Evolutionary conservation across 176 grass and related monocot species (phyloP), one percentile per base, ranked within the genome.

Genomic region (Raddia distichophylla): DNA sequence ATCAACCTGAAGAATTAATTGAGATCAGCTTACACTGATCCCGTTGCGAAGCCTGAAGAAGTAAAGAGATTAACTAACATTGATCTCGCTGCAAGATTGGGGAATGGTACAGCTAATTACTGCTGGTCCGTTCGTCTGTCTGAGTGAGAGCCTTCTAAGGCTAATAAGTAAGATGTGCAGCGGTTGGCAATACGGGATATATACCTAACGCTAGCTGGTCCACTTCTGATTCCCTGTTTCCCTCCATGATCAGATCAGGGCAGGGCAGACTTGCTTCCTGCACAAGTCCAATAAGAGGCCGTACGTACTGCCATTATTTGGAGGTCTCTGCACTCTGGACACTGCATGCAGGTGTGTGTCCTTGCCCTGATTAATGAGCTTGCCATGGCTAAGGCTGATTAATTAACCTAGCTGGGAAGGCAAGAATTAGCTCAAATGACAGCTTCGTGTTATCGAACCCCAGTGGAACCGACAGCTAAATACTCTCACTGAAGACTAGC

Each of bases 381-480:
- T 6, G 4, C 59, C 56, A 40, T 20, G 10, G 19, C 27, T 27
- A 27, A 27, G 27, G 27, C 27, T 27, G 18, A 10, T 10, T 33
- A 11, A 10, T 11, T 33, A 20, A 32, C 5, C 60, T 61, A 61
- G 10, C 47, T 53, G 61, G 10, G 32, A 79, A 66, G 76, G 61
- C 76, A 79, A 17, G 16, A 20, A 53, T 42, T 79, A 53, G 75
- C 50, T 78, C 45, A 78, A 78, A 37, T 11, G 20, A 12, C 20
- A 32, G 22, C 59, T 61, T 16, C 73, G 17, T 16, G 11, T 53
- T 43, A 7, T 13, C 22, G 12, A 6, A 61, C 59, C 10, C 58
- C 19, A 32, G 20, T 45, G 47, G 42, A 7, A 54, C 60, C 17
- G 8, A 44, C 12, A 72, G 12, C 2, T 12, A 13, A 10, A 62